Conservation (phyloP, 768 basidiomycete species). For the Sporobolomyces pararoseus region DNA sequence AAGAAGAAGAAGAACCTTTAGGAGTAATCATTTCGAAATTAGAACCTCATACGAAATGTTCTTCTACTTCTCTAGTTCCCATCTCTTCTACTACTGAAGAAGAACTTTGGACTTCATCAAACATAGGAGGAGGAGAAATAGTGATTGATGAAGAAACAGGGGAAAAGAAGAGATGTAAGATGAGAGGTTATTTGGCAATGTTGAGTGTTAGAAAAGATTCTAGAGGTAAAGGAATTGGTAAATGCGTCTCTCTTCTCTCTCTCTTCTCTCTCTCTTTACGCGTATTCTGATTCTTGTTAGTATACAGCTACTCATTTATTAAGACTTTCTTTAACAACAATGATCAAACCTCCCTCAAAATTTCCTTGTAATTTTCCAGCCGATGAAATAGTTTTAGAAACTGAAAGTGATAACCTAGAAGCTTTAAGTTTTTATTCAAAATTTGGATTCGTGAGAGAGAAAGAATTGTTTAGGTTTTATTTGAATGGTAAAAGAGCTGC, state of each 20-base stretch:
- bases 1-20: slow-evolving; percentile 51
- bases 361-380: slow-evolving; percentile 9
- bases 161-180: slow-evolving; percentile 49
- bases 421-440: slow-evolving; percentile 85
- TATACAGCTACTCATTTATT: slow-evolving; percentile 75
- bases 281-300: not conserved
- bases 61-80: slow-evolving; percentile 45
- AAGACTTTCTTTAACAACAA: slow-evolving; percentile 66
- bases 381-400: slow-evolving; percentile 84
- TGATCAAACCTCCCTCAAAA: slow-evolving; percentile 56
- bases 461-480: slow-evolving; percentile 89
- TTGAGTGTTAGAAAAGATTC: slow-evolving; percentile 78
- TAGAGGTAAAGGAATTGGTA: slow-evolving; percentile 90
- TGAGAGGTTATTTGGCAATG: slow-evolving; percentile 98
- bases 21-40: slow-evolving; percentile 98
- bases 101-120: not conserved
- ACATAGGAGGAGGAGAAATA: not conserved
- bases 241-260: slow-evolving; percentile 49
- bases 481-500: slow-evolving; percentile 96
- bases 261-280: not conserved
- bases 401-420: slow-evolving; percentile 85
- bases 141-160: slow-evolving; percentile 46
- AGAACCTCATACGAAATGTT: slow-evolving; percentile 61
- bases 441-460: slow-evolving; percentile 92
- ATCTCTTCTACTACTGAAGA: not conserved